These are phyloP conservation scores for Diplotaxis tenuifolia DNA, from an alignment of 345 rosid genomes.

Conservation along the genomic window DNA sequence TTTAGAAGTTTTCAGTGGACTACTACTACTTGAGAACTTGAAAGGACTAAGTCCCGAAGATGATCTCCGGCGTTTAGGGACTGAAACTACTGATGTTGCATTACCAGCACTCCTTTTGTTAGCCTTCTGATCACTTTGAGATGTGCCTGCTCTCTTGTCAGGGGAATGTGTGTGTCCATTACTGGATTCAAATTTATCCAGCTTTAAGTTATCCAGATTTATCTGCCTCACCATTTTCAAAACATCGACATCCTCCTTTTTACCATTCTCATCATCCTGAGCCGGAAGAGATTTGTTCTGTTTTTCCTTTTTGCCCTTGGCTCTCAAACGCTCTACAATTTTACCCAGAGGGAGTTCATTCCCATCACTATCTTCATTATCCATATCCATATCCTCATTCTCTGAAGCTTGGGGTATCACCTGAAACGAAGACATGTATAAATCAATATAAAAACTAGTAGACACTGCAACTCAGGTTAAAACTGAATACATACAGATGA, in stretches of 20 bases:
- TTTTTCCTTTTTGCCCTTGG: conserved; percentile 52
- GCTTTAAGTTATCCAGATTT: conserved; percentile 62
- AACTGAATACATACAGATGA: conserved; percentile 47
- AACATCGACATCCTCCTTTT: conserved; percentile 67
- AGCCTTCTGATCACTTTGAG: conserved; percentile 47
- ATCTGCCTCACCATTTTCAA: conserved; percentile 93
- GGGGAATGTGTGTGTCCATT: conserved; percentile 70
- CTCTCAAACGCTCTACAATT: conserved; percentile 70
- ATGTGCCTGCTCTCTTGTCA: conserved; percentile 42
- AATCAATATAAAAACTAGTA: conserved; percentile 13
- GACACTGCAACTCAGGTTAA: conserved; percentile 4
- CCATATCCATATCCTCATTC: conserved; percentile 48
- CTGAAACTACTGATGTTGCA: conserved; percentile 53
- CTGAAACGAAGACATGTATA: conserved; percentile 41
- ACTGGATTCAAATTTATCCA: conserved; percentile 64
- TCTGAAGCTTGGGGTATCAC: conserved; percentile 43
- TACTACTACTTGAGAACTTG: conserved; percentile 49
- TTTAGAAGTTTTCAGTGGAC: conserved; percentile 37
- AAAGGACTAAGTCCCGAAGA: conserved; percentile 54
- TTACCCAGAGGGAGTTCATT: conserved; percentile 78
- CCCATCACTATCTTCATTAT: conserved; percentile 68
- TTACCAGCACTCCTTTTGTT: conserved; percentile 57
- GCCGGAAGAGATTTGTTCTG: conserved; percentile 47
- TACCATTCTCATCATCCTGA: conserved; percentile 50
- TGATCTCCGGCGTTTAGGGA: conserved; percentile 73